Percentiles rank a stretch among this genome's conserved stretches.
Conservation (phyloP, 768 basidiomycete genomes). For the Tylopilus plumbeoviolaceoides region DNA sequence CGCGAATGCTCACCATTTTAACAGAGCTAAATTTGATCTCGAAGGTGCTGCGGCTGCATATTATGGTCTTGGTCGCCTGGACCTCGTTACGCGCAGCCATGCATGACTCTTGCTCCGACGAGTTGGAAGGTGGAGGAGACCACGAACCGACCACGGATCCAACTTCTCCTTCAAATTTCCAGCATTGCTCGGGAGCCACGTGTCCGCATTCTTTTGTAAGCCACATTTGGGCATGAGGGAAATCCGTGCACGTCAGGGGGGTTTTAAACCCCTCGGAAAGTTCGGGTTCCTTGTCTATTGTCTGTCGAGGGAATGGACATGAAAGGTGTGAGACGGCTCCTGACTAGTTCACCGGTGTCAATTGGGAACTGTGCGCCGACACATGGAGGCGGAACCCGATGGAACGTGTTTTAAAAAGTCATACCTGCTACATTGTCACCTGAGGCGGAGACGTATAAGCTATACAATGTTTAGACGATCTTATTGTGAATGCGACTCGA, state of each 20-base stretch:
- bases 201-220: not conserved
- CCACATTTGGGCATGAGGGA: not conserved
- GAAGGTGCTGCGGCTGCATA: not conserved
- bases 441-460: not conserved
- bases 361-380: not conserved
- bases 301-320: not conserved
- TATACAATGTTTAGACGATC: not conserved
- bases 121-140: not conserved
- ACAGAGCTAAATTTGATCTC: not conserved
- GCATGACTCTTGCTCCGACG: not conserved
- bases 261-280: not conserved
- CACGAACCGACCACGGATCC: not conserved
- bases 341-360: not conserved
- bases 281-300: slow-evolving; percentile 1
- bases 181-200: not conserved
- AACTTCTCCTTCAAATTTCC: not conserved
- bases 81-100: not conserved
- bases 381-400: not conserved
- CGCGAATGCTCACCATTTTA: no score
- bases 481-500: slow-evolving; percentile 1
- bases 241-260: not conserved
- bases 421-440: not conserved
- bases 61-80: not conserved
- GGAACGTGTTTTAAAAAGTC: not conserved
- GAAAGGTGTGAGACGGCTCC: not conserved